Base-by-base conservation (phyloP, 495 filamentous ascomycete species). In the Tuber calosporum region DNA sequence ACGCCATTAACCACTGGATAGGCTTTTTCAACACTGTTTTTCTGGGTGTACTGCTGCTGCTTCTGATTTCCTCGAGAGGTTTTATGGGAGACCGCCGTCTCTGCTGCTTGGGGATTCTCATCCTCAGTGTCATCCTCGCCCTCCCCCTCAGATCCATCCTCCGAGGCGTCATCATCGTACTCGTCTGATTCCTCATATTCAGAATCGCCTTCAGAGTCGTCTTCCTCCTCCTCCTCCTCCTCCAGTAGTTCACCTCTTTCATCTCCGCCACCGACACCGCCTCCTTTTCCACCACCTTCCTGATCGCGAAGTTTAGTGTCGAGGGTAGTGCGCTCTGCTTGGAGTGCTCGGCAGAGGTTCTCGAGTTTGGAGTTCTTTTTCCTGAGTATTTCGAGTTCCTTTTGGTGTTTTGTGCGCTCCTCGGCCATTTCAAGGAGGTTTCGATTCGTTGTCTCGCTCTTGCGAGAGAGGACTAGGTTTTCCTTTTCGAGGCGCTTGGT, bases 341-440 rank as follows among this genome's bases (percentile, higher is more conserved):
- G 80, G 17, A 82, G 70, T n/a, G 80, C 80, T 15, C 80, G 77
- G 45, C 80, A 82, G 73, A 98, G 90, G 81, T 91, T 92, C 83
- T 95, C 94, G 48, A 99, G 89, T 80, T 96, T 95, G 70, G 91
- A 90, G 79, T 93, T 92, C 85, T 96, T 96, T 84, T 93, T 93
- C 77, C 90, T 90, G 75, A 92, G 87, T 40, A 88, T 87, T 72
- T 95, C 91, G 39, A 95, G 84, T 75, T 96, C 94, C 75, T 90
- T 89, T 73, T 94, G 87, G 77, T 90, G 88, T 74, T 90, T 88
- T 37, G 91, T 93, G 17, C 95, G 89, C 80, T 98, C 96, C 83
- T 98, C 95, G 11, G 95, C 95, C 96, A 99, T 97, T 83, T 97
- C 91, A 42, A 97, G 86, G 81, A 99, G 97, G 82, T 97, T 98